Conservation (phyloP, 1,284 basidiomycete species). For the Anthracocystis setariae region DNA sequence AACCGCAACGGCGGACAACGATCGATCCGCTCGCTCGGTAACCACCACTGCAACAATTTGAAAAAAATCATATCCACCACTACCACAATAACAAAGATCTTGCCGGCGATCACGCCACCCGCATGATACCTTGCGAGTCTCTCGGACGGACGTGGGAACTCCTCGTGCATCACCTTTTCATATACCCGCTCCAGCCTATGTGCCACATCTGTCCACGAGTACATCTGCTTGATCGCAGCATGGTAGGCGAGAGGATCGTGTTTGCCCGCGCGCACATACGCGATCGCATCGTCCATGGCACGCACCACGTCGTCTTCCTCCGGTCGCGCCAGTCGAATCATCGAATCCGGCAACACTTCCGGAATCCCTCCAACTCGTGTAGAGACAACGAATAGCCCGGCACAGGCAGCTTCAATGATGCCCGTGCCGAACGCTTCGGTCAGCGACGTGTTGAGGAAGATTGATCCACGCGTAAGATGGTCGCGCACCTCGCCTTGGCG, state of each 20-base stretch:
- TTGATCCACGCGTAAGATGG: slow-evolving; percentile 83
- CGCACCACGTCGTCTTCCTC: slow-evolving; percentile 86
- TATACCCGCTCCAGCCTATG: slow-evolving; percentile 86
- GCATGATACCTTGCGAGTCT: slow-evolving; percentile 70
- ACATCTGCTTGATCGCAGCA: slow-evolving; percentile 80
- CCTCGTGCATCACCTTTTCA: slow-evolving; percentile 73
- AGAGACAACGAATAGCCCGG: slow-evolving; percentile 91
- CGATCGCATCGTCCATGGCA: slow-evolving; percentile 82
- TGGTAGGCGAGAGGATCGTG: slow-evolving; percentile 86
- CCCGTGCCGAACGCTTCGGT: slow-evolving; percentile 97
- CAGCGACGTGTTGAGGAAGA: slow-evolving; percentile 93
- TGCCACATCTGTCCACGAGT: slow-evolving; percentile 86
- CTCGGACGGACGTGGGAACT: slow-evolving; percentile 37
- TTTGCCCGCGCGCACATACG: slow-evolving; percentile 75
- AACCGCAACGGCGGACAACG: slow-evolving; percentile 19
- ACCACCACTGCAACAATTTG: slow-evolving; percentile 73
- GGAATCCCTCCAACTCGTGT: slow-evolving; percentile 95
- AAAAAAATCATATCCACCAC: slow-evolving; percentile 84
- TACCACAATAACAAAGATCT: slow-evolving; percentile 81
- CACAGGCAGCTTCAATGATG: slow-evolving; percentile 93
- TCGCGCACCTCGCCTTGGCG: slow-evolving; percentile 81
- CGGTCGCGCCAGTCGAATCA: slow-evolving; percentile 92
- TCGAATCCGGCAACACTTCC: slow-evolving; percentile 89
- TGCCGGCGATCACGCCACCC: slow-evolving; percentile 78
- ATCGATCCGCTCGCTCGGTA: slow-evolving; percentile 27